Base-by-base conservation (phyloP, 495 filamentous ascomycete genomes). In the Xylaria venustula region DNA sequence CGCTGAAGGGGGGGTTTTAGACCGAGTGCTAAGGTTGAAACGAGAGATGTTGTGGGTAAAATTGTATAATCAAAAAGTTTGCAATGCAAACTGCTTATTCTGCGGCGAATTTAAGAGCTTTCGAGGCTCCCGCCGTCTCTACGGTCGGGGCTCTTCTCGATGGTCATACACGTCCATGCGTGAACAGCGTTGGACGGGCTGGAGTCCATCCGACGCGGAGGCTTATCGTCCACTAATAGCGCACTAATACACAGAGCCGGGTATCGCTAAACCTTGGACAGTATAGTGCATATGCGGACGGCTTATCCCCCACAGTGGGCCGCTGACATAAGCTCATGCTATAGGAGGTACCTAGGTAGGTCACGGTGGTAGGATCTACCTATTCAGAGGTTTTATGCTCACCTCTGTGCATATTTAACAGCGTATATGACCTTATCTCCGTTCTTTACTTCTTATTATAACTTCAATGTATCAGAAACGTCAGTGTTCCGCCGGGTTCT, bases 291-390 rank as follows among this genome's bases (percentile, higher is more conserved):
- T 57, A 52, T 68, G 66, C 60, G 37, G 49, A 59, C 63, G 65
- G 66, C 66, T 68, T 68, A 68, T 68, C 48, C 63, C 62, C 60
- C 66, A 68, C 61, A 30, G 2, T 1, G 15, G 14, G 2, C 19
- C 26, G 15, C 50, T 9, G 30, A 37, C 11, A 42, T 26, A 41
- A 9, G 22, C 14, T 36, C 7, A 40, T 40, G 6, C 6, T 9
- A 7, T 3, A n/a, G n/a, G n/a, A n/a, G n/a, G n/a, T n/a, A n/a
- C n/a, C n/a, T n/a, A n/a, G n/a, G n/a, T n/a, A n/a, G n/a, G n/a
- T n/a, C n/a, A n/a, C n/a, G n/a, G n/a, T n/a, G n/a, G n/a, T n/a
- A n/a, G n/a, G n/a, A n/a, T n/a, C n/a, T n/a, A n/a, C n/a, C n/a
- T n/a, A n/a, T n/a, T n/a, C n/a, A n/a, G n/a, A n/a, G n/a, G n/a